Conservation (phyloP, 768 basidiomycete genomes). For the Asterophora parasitica region DNA sequence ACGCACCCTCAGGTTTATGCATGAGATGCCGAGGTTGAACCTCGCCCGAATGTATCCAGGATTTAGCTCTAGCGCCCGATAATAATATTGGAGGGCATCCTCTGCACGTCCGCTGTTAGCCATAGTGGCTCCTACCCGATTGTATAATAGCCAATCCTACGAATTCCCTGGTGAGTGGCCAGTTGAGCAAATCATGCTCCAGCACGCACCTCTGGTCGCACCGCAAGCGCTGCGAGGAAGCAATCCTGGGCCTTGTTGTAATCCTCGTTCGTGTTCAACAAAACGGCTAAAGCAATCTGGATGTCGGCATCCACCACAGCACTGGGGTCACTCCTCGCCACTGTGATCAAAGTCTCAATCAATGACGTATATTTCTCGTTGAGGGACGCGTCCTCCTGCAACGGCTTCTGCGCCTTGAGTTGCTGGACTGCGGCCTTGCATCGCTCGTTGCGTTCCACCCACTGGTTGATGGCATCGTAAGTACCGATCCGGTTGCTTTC, state of each 20-base stretch:
- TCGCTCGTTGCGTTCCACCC: slow-evolving; percentile 65
- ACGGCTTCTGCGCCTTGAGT: slow-evolving; percentile 30
- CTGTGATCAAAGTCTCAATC: slow-evolving; percentile 73
- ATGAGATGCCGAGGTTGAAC: slow-evolving; percentile 94
- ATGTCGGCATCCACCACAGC: slow-evolving; percentile 86
- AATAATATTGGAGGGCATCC: slow-evolving; percentile 85
- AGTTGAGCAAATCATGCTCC: neutral
- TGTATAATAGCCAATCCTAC: slow-evolving; percentile 90
- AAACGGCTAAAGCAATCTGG: slow-evolving; percentile 61
- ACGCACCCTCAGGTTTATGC: slow-evolving; percentile 77
- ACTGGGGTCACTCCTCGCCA: slow-evolving; percentile 59
- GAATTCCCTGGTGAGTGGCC: slow-evolving; percentile 6
- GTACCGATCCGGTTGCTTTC: slow-evolving; percentile 74
- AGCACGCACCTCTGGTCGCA: slow-evolving; percentile 73
- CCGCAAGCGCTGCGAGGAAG: slow-evolving; percentile 81
- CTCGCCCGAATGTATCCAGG: slow-evolving; percentile 88
- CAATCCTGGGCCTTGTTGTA: slow-evolving; percentile 92
- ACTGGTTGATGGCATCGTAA: slow-evolving; percentile 76
- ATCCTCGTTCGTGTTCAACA: slow-evolving; percentile 91
- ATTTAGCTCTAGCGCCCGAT: slow-evolving; percentile 79
- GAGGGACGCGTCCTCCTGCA: slow-evolving; percentile 24
- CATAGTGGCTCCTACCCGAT: slow-evolving; percentile 90
- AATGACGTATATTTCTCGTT: slow-evolving; percentile 46
- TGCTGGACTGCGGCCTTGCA: slow-evolving; percentile 44
- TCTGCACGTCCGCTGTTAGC: slow-evolving; percentile 81